These are phyloP conservation scores for Lindgomyces ingoldianus DNA, from an alignment of 495 filamentous ascomycete genomes.

Conservation along the genomic window DNA sequence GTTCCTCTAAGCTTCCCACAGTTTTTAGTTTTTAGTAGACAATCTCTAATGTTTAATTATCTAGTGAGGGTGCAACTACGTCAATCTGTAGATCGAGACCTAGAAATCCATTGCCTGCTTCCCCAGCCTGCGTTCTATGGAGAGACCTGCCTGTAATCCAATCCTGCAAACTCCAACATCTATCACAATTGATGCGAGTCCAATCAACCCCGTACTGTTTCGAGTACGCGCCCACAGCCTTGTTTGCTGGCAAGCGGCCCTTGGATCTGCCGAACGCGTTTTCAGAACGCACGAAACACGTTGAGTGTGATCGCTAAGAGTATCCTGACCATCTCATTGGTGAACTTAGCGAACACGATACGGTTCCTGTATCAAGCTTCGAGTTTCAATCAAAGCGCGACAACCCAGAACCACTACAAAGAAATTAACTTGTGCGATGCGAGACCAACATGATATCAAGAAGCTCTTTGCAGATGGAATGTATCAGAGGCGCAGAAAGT, in stretches of 20 bases:
- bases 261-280: neutral
- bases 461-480: neutral
- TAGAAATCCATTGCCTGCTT: too few species aligned
- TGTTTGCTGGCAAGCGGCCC: neutral
- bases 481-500: neutral
- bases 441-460: neutral
- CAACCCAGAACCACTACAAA: neutral
- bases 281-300: neutral
- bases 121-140: too few species aligned
- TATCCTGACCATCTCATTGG: neutral
- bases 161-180: neutral
- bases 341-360: neutral
- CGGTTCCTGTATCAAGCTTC: neutral
- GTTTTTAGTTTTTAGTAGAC: too few species aligned
- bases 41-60: too few species aligned
- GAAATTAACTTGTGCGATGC: neutral
- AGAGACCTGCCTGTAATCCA: too few species aligned
- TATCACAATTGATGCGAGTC: neutral
- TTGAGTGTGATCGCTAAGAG: neutral
- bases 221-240: neutral
- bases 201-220: neutral
- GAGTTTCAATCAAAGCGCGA: neutral
- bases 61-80: too few species aligned
- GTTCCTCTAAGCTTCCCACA: too few species aligned
- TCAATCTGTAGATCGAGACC: too few species aligned